Evolutionary conservation across 768 basidiomycete genomes (phyloP), one percentile per base, ranked within the genome.

Genomic region (Pholiota molesta): DNA sequence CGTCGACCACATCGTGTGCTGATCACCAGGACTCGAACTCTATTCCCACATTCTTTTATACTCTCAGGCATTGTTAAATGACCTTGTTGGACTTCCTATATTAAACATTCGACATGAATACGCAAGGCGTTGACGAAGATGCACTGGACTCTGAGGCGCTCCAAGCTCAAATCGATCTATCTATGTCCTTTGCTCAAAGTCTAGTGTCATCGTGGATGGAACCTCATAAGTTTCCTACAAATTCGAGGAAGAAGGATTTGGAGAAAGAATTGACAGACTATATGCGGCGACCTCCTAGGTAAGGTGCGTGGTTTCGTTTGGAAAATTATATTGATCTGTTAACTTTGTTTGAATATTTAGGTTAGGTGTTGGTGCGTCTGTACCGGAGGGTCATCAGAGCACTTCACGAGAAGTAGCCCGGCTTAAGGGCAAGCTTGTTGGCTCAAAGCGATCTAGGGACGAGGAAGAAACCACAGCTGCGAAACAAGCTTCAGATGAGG

Each of bases 121-220:
- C 66, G 23, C 62, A 70, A 37, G 62, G 66, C 35, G 54, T 72
- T 37, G 75, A 82, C 60, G 83, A 87, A 65, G 84, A 88, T 60
- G 81, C 82, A 42, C 79, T 91, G 49, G 88, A 92, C 70, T 66
- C 79, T 53, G 89, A 91, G 68, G 77, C 83, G 35, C 78, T 94
- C 42, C 92, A 93, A 72, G 91, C 91, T n/a, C 90, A 90, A 75
- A 86, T 93, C 56, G 89, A 94, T 73, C 76, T 91, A 68, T 86
- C 91, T 21, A 86, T 93, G 85, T 87, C 91, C 5, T 85, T 87
- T 73, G 86, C 88, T 1, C 84, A 92, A 65, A 80, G 85, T 71
- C 80, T 93, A 67, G 85, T 91, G 47, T 81, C 89, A 21, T 90
- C 92, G 58, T 94, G 92, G 92, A 79, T 94, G 66, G 85, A 86